Evolutionary conservation across 768 basidiomycete genomes (phyloP).

Genomic region (Russula sp.): DNA sequence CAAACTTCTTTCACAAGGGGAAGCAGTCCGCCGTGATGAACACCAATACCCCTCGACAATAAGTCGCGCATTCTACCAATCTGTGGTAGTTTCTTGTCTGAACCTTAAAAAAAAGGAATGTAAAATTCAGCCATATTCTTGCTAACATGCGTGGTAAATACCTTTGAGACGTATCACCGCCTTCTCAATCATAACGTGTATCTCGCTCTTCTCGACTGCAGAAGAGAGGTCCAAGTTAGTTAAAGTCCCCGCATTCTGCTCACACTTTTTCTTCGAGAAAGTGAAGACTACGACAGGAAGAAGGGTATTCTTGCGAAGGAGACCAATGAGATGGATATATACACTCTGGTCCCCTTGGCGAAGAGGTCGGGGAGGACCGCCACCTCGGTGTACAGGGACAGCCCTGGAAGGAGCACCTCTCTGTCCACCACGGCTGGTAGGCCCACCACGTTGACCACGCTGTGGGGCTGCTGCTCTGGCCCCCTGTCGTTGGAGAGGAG

Average conservation of each 20-base stretch:
- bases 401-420: constrained; percentile 31
- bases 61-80: constrained; percentile 85
- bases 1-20: constrained; percentile 94
- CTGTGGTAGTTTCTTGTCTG: constrained; percentile 90
- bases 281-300: constrained; percentile 96
- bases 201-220: constrained; percentile 91
- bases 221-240: constrained; percentile 84
- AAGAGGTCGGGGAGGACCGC: constrained; percentile 42
- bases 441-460: constrained; percentile 39
- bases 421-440: constrained; percentile 39
- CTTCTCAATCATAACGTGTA: constrained; percentile 90
- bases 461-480: constrained; percentile 61
- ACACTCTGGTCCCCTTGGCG: constrained; percentile 83
- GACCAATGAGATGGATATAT: constrained; percentile 85
- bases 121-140: background rate
- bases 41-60: constrained; percentile 87
- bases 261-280: constrained; percentile 93
- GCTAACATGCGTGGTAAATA: constrained; percentile 26
- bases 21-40: constrained; percentile 93
- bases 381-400: constrained; percentile 31
- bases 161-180: constrained; percentile 89
- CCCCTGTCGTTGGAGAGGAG: constrained; percentile 77
- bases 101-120: constrained; percentile 40
- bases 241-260: constrained; percentile 89
- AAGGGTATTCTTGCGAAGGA: constrained; percentile 76